Percentiles rank a stretch among this genome's conserved stretches.
Conservation (phyloP, 2,329 filamentous ascomycete genomes). For the Hypocreales sp. region DNA sequence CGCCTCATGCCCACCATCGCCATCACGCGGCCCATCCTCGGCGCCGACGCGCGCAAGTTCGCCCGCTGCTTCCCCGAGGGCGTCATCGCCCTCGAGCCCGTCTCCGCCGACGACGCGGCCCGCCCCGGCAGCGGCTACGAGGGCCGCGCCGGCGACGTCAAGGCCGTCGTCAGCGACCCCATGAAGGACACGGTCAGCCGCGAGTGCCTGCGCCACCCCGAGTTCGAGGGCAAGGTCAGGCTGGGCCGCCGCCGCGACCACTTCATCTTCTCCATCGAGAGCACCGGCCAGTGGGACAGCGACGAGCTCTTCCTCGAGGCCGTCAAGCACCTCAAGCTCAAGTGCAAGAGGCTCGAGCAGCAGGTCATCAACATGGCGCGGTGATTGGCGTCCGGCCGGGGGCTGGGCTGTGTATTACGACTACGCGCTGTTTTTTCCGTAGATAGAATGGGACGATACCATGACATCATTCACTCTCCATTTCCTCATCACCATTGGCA, state of each 20-base stretch:
- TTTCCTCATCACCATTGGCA: too few relatives aligned
- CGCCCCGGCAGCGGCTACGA: conserved; percentile 49
- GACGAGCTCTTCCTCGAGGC: conserved; percentile 88
- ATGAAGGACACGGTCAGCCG: conserved; percentile 94
- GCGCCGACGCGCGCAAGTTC: conserved; percentile 79
- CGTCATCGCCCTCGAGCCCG: conserved; percentile 65
- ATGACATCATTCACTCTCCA: too few relatives aligned
- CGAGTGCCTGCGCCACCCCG: conserved; percentile 78
- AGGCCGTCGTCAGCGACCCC: conserved; percentile 74
- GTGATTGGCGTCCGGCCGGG: too few relatives aligned
- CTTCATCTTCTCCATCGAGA: conserved; percentile 95
- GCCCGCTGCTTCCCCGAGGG: conserved; percentile 76
- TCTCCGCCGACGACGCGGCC: conserved; percentile 51
- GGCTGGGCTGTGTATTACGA: too few relatives aligned
- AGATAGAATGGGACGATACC: too few relatives aligned
- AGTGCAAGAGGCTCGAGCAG: conserved; percentile 60
- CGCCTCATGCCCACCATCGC: conserved; percentile 77
- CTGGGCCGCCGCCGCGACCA: conserved; percentile 82
- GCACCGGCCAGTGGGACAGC: conserved; percentile 86
- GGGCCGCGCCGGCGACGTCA: conserved; percentile 62
- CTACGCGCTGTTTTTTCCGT: too few relatives aligned
- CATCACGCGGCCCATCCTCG: conserved; percentile 72
- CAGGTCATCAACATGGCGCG: conserved; percentile 51
- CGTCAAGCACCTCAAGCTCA: conserved; percentile 69
- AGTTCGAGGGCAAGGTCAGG: conserved; percentile 93